Percentiles rank a stretch among this genome's conserved stretches.
phyloP scores from a whole-genome alignment of 2,329 filamentous ascomycete genomes.

The Penicillium sp. region DNA sequence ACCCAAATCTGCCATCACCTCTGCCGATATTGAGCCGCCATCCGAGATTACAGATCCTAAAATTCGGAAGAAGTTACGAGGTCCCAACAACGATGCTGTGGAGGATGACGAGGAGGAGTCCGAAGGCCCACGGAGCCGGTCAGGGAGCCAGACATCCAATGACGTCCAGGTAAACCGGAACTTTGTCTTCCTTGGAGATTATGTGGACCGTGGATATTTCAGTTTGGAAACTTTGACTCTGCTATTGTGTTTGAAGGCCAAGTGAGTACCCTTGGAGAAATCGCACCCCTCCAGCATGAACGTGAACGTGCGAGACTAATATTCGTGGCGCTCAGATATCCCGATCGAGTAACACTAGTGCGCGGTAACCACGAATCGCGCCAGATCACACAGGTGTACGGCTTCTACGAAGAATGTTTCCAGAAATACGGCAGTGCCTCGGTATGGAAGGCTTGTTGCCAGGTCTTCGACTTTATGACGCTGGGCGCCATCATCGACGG shows the following conservation, averaged over 20 bases:
- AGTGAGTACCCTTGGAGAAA: conserved; percentile 46
- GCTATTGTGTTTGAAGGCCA: conserved; percentile 70
- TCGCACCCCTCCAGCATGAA: not conserved
- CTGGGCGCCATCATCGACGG: conserved; percentile 72
- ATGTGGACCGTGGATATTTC: conserved; percentile 73
- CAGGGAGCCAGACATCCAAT: conserved; percentile 29
- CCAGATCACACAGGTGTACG: conserved; percentile 76
- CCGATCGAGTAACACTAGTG: conserved; percentile 70
- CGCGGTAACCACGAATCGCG: conserved; percentile 75
- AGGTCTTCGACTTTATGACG: conserved; percentile 75
- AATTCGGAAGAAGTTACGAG: conserved; percentile 77
- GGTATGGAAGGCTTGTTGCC: conserved; percentile 77
- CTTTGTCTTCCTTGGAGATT: conserved; percentile 71
- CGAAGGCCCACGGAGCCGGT: conserved; percentile 25
- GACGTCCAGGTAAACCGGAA: conserved; percentile 60
- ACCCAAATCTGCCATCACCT: conserved; percentile 73
- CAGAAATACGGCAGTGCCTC: conserved; percentile 76
- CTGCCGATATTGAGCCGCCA: conserved; percentile 90
- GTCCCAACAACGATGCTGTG: conserved; percentile 27
- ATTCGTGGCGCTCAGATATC: conserved; percentile 53
- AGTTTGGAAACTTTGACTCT: conserved; percentile 72
- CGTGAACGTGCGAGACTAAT: not conserved
- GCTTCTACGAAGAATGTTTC: conserved; percentile 75
- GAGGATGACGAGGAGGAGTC: conserved; percentile 34
- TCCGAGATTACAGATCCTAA: conserved; percentile 86